phyloP scores from a whole-genome alignment of 2,329 filamentous ascomycete genomes.

The Cladosporium sp. region DNA sequence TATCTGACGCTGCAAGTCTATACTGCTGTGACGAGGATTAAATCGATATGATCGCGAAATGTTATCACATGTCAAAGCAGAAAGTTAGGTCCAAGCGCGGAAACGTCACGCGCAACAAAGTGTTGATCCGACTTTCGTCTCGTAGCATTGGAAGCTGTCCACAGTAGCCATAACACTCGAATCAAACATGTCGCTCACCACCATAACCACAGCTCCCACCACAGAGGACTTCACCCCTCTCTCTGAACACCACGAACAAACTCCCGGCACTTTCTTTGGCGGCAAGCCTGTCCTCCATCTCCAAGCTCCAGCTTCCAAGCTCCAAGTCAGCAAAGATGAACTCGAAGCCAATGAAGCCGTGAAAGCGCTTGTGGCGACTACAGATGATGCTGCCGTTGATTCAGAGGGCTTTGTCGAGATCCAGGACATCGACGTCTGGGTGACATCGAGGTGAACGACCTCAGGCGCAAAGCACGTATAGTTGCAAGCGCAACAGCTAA shows the following conservation, averaged over 20 bases:
- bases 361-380: slow-evolving; percentile 42
- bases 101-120: neutral
- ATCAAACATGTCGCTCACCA: slow-evolving; percentile 37
- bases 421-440: slow-evolving; percentile 42
- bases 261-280: slow-evolving; percentile 67
- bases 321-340: slow-evolving; percentile 55
- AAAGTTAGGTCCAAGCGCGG: neutral
- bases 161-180: neutral
- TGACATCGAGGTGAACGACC: slow-evolving; percentile 40
- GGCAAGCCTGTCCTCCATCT: slow-evolving; percentile 69
- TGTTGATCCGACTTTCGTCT: neutral
- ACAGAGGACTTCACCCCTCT: slow-evolving; percentile 60
- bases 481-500: neutral
- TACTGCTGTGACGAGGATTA: neutral
- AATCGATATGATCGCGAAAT: neutral
- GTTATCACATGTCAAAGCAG: neutral
- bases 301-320: slow-evolving; percentile 52
- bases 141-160: too few relatives aligned
- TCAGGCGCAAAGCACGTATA: neutral
- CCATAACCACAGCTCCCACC: slow-evolving; percentile 55
- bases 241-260: slow-evolving; percentile 66
- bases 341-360: slow-evolving; percentile 42
- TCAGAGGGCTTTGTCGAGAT: slow-evolving; percentile 20
- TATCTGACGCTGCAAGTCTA: neutral
- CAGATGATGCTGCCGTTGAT: slow-evolving; percentile 38